These are phyloP conservation scores for Aspergillus haitiensis DNA, from an alignment of 495 filamentous ascomycete genomes.

Conservation along the genomic window DNA sequence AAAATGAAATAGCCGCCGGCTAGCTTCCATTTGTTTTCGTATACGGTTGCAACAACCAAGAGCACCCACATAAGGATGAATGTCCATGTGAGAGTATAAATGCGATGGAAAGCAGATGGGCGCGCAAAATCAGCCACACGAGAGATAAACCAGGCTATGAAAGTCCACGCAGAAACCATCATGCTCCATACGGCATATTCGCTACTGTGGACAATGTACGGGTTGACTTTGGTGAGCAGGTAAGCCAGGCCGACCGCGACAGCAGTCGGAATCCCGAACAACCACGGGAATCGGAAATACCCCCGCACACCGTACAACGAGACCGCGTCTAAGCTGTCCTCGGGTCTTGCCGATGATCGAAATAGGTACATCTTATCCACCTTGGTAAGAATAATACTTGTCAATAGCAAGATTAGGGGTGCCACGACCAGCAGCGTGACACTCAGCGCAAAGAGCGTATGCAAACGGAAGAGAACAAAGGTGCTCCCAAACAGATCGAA, in stretches of 20 bases:
- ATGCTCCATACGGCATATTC: slow-evolving; percentile 83
- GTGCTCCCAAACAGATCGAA: slow-evolving; percentile 86
- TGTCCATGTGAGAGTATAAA: slow-evolving; percentile 81
- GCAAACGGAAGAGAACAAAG: slow-evolving; percentile 76
- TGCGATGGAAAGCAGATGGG: slow-evolving; percentile 82
- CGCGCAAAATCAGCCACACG: slow-evolving; percentile 76
- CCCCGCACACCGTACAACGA: slow-evolving; percentile 75
- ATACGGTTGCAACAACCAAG: slow-evolving; percentile 70
- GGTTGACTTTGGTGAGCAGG: slow-evolving; percentile 78
- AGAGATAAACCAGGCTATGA: slow-evolving; percentile 80
- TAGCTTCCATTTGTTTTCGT: slow-evolving; percentile 67
- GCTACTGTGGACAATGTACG: slow-evolving; percentile 82
- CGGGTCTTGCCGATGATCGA: slow-evolving; percentile 55
- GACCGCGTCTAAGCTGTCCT: slow-evolving; percentile 60
- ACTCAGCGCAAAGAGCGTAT: slow-evolving; percentile 83
- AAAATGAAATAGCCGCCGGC: slow-evolving; percentile 81
- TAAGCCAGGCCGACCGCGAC: slow-evolving; percentile 72
- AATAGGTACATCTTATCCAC: slow-evolving; percentile 83
- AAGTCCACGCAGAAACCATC: slow-evolving; percentile 80
- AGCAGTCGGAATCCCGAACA: slow-evolving; percentile 66
- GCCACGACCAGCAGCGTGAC: slow-evolving; percentile 76
- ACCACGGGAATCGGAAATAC: slow-evolving; percentile 79
- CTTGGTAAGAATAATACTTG: slow-evolving; percentile 65
- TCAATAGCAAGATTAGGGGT: slow-evolving; percentile 66
- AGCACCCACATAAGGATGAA: slow-evolving; percentile 71